phyloP scores from a whole-genome alignment of 495 filamentous ascomycete species.

The Penicillium pulvis region DNA sequence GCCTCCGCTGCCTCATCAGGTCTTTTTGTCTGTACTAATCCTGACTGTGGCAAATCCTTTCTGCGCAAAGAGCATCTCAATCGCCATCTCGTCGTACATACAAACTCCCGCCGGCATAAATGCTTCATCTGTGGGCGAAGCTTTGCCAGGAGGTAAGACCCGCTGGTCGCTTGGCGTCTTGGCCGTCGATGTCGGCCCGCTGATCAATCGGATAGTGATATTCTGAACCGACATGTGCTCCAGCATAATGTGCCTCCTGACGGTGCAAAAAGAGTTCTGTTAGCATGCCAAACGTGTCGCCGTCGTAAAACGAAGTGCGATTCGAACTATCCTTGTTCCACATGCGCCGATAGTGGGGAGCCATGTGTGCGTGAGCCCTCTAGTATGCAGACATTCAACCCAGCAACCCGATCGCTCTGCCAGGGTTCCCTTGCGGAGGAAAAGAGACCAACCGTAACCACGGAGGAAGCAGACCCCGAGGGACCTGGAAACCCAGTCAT shows the following conservation, averaged over 20 bases:
- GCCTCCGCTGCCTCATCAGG: neutral
- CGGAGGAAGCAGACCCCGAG: neutral
- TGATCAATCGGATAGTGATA: neutral
- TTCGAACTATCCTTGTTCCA: neutral
- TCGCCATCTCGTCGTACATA: neutral
- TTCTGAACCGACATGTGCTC: neutral
- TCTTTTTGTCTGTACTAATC: neutral
- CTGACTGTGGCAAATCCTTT: slow-evolving; percentile 3
- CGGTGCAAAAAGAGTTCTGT: neutral
- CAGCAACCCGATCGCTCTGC: neutral
- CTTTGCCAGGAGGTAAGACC: slow-evolving; percentile 1
- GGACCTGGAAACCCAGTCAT: too few species aligned
- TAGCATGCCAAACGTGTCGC: neutral
- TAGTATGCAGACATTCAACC: neutral
- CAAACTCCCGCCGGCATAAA: neutral
- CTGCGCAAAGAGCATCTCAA: slow-evolving; percentile 5
- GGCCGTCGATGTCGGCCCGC: neutral
- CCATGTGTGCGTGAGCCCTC: neutral
- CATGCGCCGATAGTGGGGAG: slow-evolving; percentile 1
- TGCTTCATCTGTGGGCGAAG: slow-evolving; percentile 5
- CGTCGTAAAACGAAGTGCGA: slow-evolving; percentile 4
- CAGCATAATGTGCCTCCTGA: neutral
- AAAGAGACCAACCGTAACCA: neutral
- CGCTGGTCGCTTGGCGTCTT: too few species aligned
- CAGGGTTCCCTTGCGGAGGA: neutral